These are phyloP conservation scores for Wickerhamomyces kurtzmanii DNA, from an alignment of 805 yeast species.

Conservation along the genomic window DNA sequence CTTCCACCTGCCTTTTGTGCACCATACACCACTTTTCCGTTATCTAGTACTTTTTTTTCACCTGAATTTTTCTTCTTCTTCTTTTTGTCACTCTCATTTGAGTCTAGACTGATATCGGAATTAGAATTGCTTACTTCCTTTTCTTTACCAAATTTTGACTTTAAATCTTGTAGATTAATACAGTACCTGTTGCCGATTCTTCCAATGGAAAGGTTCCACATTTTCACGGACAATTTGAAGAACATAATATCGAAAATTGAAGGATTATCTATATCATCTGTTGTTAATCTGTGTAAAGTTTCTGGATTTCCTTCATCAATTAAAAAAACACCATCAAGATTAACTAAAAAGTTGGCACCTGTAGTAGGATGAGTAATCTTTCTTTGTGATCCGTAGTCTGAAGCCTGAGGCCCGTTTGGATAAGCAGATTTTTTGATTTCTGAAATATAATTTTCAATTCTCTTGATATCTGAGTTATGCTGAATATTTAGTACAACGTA, in stretches of 20 bases:
- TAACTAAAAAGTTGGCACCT: constrained; percentile 45
- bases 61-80: constrained; percentile 27
- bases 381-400: constrained; percentile 29
- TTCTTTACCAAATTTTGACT: constrained; percentile 1
- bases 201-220: constrained; percentile 39
- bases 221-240: constrained; percentile 26
- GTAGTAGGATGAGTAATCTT: constrained; percentile 28
- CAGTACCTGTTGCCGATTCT: constrained; percentile 12
- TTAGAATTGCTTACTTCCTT: too few relatives aligned
- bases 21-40: constrained; percentile 44
- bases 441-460: constrained; percentile 40
- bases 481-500: constrained; percentile 43
- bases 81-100: constrained; percentile 12
- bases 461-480: constrained; percentile 44
- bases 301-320: constrained; percentile 33
- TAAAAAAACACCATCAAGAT: constrained; percentile 48
- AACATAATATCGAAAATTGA: constrained; percentile 38
- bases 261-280: constrained; percentile 38
- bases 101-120: too few relatives aligned
- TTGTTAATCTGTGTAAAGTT: constrained; percentile 29
- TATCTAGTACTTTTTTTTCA: constrained; percentile 41
- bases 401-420: constrained; percentile 43
- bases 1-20: too few relatives aligned
- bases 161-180: constrained; percentile 3
- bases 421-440: constrained; percentile 47